phyloP scores from a whole-genome alignment of 768 basidiomycete species.

The Inosperma sp. region DNA sequence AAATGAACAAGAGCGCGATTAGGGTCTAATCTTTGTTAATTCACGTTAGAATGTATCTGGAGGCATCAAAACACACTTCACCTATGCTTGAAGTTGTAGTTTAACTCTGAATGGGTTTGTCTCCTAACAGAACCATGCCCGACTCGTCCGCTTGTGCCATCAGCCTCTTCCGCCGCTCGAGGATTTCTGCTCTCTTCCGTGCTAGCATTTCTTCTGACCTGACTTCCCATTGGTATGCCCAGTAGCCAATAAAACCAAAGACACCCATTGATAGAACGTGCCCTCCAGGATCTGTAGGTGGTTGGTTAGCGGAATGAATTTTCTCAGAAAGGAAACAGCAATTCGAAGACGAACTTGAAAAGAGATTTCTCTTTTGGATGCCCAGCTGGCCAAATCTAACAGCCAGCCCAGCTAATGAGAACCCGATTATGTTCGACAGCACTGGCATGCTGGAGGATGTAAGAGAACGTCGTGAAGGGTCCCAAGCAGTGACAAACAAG shows the following conservation, averaged over 20 bases:
- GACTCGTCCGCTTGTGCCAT: constrained; percentile 26
- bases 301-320: not conserved
- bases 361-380: constrained; percentile 74
- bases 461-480: constrained; percentile 13
- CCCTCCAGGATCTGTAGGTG: constrained; percentile 58
- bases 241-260: constrained; percentile 75
- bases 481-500: constrained; percentile 29
- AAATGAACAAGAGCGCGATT: no score
- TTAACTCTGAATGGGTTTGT: not conserved
- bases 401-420: constrained; percentile 78
- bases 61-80: constrained; percentile 6
- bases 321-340: constrained; percentile 2
- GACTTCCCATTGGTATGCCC: constrained; percentile 62
- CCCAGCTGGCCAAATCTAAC: constrained; percentile 83
- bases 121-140: constrained; percentile 3
- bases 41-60: no score
- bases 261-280: constrained; percentile 64
- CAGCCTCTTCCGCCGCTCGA: constrained; percentile 43
- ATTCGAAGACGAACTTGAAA: constrained; percentile 61
- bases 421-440: constrained; percentile 67
- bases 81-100: not conserved
- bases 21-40: no score
- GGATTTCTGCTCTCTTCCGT: constrained; percentile 58
- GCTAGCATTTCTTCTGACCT: constrained; percentile 58
- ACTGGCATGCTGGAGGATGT: constrained; percentile 49